A percentile compares a stretch with the other conserved stretches of the same genome.
phyloP scores from a whole-genome alignment of 768 basidiomycete species.

The Peribolospora kevripleyi region DNA sequence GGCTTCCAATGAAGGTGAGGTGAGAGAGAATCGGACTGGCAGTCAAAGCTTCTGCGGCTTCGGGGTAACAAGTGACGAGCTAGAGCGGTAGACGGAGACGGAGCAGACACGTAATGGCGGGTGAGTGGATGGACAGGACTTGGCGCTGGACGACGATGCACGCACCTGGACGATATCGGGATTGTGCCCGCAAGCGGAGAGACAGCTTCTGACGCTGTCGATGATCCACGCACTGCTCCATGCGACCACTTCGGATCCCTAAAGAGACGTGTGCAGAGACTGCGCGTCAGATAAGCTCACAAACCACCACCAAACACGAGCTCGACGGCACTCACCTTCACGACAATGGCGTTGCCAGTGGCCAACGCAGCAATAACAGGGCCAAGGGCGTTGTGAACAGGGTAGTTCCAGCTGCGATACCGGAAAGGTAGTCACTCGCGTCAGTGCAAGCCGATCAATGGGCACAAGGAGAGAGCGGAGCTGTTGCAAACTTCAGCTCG shows the following conservation, averaged over 20 bases:
- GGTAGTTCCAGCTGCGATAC: neutral
- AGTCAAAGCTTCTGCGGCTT: conserved; percentile 60
- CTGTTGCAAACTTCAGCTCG: too few relatives aligned
- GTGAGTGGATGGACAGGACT: too few relatives aligned
- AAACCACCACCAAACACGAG: too few relatives aligned
- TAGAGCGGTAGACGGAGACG: conserved; percentile 13
- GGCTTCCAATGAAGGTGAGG: conserved; percentile 42
- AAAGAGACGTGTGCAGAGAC: neutral
- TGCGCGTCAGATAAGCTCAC: neutral
- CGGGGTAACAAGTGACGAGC: conserved; percentile 70
- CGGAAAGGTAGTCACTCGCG: neutral
- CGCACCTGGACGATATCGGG: conserved; percentile 62
- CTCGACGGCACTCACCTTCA: conserved; percentile 35
- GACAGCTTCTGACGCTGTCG: conserved; percentile 45
- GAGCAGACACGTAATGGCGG: neutral
- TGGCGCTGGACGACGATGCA: neutral
- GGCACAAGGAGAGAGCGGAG: neutral
- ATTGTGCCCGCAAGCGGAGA: conserved; percentile 60
- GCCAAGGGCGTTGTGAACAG: conserved; percentile 61
- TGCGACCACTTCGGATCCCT: conserved; percentile 31
- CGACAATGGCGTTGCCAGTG: conserved; percentile 63
- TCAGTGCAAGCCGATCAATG: neutral
- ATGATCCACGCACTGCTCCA: conserved; percentile 64
- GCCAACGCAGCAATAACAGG: conserved; percentile 80
- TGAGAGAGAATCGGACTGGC: conserved; percentile 56